phyloP scores from a whole-genome alignment of 805 yeast genomes.

The Yamadazyma phyllophila region DNA sequence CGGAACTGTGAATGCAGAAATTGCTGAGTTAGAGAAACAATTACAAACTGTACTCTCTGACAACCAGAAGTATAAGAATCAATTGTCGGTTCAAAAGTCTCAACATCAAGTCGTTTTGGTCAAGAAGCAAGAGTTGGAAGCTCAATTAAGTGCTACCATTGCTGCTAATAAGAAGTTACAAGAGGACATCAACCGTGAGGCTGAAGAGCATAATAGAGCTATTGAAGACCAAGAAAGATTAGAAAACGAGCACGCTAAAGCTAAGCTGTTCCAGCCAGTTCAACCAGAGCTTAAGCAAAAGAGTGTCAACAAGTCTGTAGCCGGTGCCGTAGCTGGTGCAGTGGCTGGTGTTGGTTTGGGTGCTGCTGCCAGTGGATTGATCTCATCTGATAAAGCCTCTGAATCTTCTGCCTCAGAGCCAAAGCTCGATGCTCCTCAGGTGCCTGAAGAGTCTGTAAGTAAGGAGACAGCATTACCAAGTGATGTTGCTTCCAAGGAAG shows the following conservation, averaged over 20 bases:
- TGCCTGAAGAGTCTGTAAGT: too few species aligned
- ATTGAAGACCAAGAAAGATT: constrained; percentile 17
- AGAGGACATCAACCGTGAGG: constrained; percentile 20
- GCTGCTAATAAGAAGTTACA: constrained; percentile 21
- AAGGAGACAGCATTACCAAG: too few species aligned
- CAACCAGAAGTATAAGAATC: constrained; percentile 58
- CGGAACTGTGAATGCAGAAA: constrained; percentile 64
- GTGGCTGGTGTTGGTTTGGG: constrained; percentile 19
- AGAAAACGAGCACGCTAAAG: constrained; percentile 10
- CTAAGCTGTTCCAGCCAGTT: constrained; percentile 17
- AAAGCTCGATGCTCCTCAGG: too few species aligned
- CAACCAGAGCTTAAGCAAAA: constrained; percentile 4
- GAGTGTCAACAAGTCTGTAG: constrained; percentile 7
- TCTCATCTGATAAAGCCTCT: neutral
- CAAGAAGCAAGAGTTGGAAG: constrained; percentile 39
- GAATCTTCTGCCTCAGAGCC: too few species aligned
- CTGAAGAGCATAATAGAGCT: constrained; percentile 15
- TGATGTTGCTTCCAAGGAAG: too few species aligned
- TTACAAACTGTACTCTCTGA: constrained; percentile 52
- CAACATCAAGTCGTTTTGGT: constrained; percentile 67
- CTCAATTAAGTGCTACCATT: constrained; percentile 26
- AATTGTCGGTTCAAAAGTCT: constrained; percentile 62
- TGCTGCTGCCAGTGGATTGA: constrained; percentile 13
- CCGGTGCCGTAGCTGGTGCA: constrained; percentile 19
- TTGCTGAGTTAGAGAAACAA: constrained; percentile 55